Conservation (phyloP, 345 rosid genomes). For the Mangifera indica region DNA sequence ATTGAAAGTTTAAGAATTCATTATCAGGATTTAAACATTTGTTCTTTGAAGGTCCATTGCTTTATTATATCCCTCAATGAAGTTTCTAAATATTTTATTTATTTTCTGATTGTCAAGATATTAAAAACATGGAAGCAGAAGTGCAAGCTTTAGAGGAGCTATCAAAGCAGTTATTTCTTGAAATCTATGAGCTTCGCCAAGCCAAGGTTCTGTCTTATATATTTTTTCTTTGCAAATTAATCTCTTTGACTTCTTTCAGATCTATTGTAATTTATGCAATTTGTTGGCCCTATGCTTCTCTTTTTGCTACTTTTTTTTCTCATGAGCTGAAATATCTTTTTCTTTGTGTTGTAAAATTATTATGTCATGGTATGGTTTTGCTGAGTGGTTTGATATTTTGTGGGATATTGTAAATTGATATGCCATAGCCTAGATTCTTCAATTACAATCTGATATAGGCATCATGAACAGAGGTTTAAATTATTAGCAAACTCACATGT, state of each 20-base stretch:
- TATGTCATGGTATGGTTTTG: neutral
- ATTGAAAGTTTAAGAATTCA: neutral
- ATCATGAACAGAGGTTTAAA: neutral
- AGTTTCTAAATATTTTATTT: neutral
- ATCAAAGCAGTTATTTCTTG: slow-evolving; percentile 95
- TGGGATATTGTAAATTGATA: neutral
- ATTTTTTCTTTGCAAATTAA: slow-evolving; percentile 2
- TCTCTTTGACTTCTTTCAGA: neutral
- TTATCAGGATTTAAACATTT: neutral
- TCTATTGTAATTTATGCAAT: neutral
- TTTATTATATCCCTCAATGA: neutral
- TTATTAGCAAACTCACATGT: neutral
- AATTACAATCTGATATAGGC: neutral
- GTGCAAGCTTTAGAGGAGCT: slow-evolving; percentile 91
- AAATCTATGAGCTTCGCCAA: slow-evolving; percentile 96
- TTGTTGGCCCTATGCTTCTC: neutral
- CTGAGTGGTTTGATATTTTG: neutral
- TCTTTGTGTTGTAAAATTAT: neutral
- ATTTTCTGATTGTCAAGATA: slow-evolving; percentile 44
- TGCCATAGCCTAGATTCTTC: neutral
- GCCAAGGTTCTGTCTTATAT: slow-evolving; percentile 59
- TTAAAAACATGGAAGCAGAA: slow-evolving; percentile 87
- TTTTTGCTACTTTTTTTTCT: neutral
- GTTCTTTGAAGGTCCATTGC: neutral
- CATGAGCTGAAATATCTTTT: neutral